Conservation (phyloP, 768 basidiomycete species). For the Russula compacta region DNA sequence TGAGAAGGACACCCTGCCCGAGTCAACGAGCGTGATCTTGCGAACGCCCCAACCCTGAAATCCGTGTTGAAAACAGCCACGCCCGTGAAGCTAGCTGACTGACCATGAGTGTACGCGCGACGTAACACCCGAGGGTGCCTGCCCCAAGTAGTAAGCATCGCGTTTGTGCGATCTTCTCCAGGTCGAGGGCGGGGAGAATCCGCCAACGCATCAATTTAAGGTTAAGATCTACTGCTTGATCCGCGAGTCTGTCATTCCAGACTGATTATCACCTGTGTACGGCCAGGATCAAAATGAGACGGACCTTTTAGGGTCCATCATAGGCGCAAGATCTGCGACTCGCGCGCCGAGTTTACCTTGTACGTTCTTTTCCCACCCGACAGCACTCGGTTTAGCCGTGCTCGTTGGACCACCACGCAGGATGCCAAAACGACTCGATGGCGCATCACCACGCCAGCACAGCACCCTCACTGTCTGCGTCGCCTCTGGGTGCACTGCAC, state of each 20-base stretch:
- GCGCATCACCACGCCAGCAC: slow-evolving; percentile 57
- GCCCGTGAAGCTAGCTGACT: not conserved
- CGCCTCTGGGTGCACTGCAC: slow-evolving; percentile 43
- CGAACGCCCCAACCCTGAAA: slow-evolving; percentile 90
- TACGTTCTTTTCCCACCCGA: slow-evolving; percentile 94
- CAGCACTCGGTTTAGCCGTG: slow-evolving; percentile 46
- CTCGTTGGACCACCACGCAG: slow-evolving; percentile 30
- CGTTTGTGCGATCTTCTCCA: slow-evolving; percentile 78
- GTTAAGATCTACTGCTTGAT: slow-evolving; percentile 97
- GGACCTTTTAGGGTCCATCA: slow-evolving; percentile 89
- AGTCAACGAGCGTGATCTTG: slow-evolving; percentile 89
- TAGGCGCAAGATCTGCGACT: slow-evolving; percentile 82
- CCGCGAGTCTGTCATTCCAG: slow-evolving; percentile 54
- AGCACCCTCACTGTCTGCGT: slow-evolving; percentile 51
- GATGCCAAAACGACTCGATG: slow-evolving; percentile 59
- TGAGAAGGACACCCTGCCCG: slow-evolving; percentile 85
- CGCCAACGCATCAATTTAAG: slow-evolving; percentile 98
- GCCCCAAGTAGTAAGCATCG: slow-evolving; percentile 85
- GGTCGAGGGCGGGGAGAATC: slow-evolving; percentile 78
- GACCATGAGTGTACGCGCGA: slow-evolving; percentile 86
- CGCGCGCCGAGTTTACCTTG: slow-evolving; percentile 82
- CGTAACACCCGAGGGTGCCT: slow-evolving; percentile 95
- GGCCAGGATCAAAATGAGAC: slow-evolving; percentile 1
- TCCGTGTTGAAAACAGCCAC: not conserved
- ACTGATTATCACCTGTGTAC: not conserved